Base-by-base conservation (phyloP, 148 eudicot species). In the Camellia lanceoleosa region DNA sequence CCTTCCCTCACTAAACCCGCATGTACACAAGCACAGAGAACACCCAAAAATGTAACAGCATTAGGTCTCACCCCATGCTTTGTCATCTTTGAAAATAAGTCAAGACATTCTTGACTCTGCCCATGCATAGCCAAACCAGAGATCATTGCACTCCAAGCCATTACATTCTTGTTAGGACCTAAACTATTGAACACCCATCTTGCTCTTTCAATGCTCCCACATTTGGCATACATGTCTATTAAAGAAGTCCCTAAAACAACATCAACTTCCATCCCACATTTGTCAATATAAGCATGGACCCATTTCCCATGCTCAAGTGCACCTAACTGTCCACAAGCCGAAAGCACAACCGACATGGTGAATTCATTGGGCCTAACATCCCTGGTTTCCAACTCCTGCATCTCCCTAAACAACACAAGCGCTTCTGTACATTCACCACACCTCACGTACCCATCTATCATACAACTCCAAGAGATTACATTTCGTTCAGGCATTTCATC, bases 391-490 rank as follows among this genome's bases (percentile, higher is more conserved):
- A 66, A 38, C 73, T 16, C 73, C 43, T 75, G 76, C 88, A 82
- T 85, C 64, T 78, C 79, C 77, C 81, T 69, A 63, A 85, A 85
- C 79, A 85, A 73, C 14, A 11, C 18, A 5, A 82, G 75, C 3
- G 83, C 83, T 58, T 85, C 85, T 56, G 60, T 80, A 62, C 62
- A 66, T n/a, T 74, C 59, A 14, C 83, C 88, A 77, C 73, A 73
- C 77, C 68, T 77, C 15, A 80, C 88, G 72, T 83, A 80, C 30
- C 85, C 85, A 67, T 69, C 47, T n/a, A 85, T 77, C 85, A 85
- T 85, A 74, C 83, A 85, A 47, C 83, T 85, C 85, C 88, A 85
- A 77, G 88, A 82, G 14, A 83, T 64, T 70, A 85, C 88, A 80
- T 85, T 85, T 18, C 79, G 80, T 38, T 79, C 81, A 8, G 72